Evolutionary conservation across 2,329 filamentous ascomycete genomes (phyloP), one percentile per base, ranked within the genome.

Genomic region (Graphilbum fragrans): DNA sequence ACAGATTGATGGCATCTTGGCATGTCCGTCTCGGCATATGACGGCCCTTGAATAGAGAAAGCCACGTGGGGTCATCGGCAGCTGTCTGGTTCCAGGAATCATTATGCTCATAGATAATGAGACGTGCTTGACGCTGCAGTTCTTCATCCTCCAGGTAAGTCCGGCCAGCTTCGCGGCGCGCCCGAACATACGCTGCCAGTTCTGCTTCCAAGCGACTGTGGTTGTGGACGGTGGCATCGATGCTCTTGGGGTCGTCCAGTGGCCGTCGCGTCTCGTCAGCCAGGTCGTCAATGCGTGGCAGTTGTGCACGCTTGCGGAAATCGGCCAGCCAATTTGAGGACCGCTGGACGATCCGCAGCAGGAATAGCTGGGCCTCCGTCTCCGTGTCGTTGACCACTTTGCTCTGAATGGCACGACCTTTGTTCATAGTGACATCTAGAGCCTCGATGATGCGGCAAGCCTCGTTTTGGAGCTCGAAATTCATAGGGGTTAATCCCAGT

Each of bases 51-150:
- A 80, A 80, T 12, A 63, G 58, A 4, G 59, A 54, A 2, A 80
- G 59, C 69, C 74, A 77, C 4, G 62, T 55, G 3, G 59, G 47
- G 45, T 74, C 72, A 47, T 80, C 75, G 3, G 74, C 71, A 1
- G 68, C 69, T 2, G 75, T 80, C 50, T 78, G 75, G 47, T 79
- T 79, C 74, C 75, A 79, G 10, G 67, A 67, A 49, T 80, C 74
- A 40, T 78, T 72, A 44, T 65, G 69, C 37, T 76, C 73, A 55
- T 76, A 79, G 19, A 80, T 74, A 49, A 79, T 74, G 39, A 76
- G 63, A 46, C 76, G 67, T 19, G 74, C 74, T 49, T 77, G 63
- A 22, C 59, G 60, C 50, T 77, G 74, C 32, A 80, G 54, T 36
- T 72, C 69, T 2, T 64, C 64, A 45, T 80, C 71, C 0, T 64